Conservation (phyloP, 2,329 filamentous ascomycete genomes). For the Polychaeton citri region DNA sequence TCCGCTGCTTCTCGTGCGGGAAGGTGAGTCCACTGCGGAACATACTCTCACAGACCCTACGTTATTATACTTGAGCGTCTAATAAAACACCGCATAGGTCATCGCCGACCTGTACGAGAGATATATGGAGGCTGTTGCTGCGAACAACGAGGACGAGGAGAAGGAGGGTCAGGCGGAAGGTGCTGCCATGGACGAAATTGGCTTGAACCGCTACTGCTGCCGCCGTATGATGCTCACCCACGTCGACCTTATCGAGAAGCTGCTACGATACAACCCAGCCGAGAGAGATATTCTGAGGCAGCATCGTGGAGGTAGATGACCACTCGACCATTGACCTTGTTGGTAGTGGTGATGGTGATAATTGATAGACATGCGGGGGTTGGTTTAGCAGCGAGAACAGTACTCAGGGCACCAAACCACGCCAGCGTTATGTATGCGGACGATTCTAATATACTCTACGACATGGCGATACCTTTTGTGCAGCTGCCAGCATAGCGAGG, state of each 20-base stretch:
- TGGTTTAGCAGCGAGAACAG: too few relatives aligned
- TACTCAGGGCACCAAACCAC: too few relatives aligned
- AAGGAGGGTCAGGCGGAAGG: constrained; percentile 34
- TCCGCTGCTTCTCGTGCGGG: constrained; percentile 97
- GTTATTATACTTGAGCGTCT: constrained; percentile 12
- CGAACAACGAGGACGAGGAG: constrained; percentile 60
- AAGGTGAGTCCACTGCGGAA: constrained; percentile 52
- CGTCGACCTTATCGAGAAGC: constrained; percentile 96
- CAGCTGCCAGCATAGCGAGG: too few relatives aligned
- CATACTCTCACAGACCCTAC: constrained; percentile 1
- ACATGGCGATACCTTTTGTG: too few relatives aligned
- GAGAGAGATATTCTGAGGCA: constrained; percentile 22
- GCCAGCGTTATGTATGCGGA: too few relatives aligned
- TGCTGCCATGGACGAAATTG: constrained; percentile 90
- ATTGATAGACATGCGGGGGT: too few relatives aligned
- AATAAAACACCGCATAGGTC: constrained; percentile 48
- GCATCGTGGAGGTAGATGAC: background rate
- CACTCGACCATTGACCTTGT: too few relatives aligned
- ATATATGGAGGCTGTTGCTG: constrained; percentile 78
- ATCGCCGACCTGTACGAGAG: constrained; percentile 95
- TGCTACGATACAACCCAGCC: constrained; percentile 59
- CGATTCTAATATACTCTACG: too few relatives aligned
- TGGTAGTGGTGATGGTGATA: too few relatives aligned
- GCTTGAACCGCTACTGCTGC: constrained; percentile 93
- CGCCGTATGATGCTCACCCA: constrained; percentile 99